Evolutionary conservation across 352 stramenopile genomes (phyloP), one percentile per base, ranked within the genome.

Genomic region (Albugo laibachii): DNA sequence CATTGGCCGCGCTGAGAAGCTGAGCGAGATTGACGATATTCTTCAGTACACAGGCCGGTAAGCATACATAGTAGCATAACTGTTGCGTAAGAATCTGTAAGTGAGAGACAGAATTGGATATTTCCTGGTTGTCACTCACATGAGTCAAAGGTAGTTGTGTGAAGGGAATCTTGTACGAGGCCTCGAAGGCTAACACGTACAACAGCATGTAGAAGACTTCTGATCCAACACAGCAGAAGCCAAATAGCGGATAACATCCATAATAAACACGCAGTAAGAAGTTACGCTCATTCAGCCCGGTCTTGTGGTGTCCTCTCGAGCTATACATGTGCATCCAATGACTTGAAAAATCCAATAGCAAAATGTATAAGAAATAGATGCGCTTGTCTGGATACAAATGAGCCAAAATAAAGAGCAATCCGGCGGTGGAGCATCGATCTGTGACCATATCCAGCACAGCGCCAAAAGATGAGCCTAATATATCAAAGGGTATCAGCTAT

Each of bases 241-340:
- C 86, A 57, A 96, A 96, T 59, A 96, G 82, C 47, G 80, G 66
- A 60, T 95, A 95, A 53, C 67, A 75, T 49, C 71, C 76, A 63
- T 96, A 96, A 65, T 95, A 95, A 59, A 95, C 81, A 46, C 87
- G 74, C 48, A 98, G 73, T 37, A 99, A 62, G 48, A 95, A 79
- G 65, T 98, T 97, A 57, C 89, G 70, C 54, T 93, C 78, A 0
- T 71, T 74, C 13, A 86, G 67, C 14, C 92, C 80, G 10, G 72
- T 70, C 74, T 99, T 99, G 69, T 98, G 93, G 77, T 98, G 93
- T 45, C 83, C 71, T 39, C 77, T 71, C 12, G 69, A 94, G 52
- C 80, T 92, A 64, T 97, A 96, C 80, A 98, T 97, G 80, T 98
- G 93, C 63, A 89, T 96, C 93, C 93, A 99, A 66, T 98, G 94